Evolutionary conservation across 1,284 basidiomycete species (phyloP).

Genomic region (Tilletia caries): DNA sequence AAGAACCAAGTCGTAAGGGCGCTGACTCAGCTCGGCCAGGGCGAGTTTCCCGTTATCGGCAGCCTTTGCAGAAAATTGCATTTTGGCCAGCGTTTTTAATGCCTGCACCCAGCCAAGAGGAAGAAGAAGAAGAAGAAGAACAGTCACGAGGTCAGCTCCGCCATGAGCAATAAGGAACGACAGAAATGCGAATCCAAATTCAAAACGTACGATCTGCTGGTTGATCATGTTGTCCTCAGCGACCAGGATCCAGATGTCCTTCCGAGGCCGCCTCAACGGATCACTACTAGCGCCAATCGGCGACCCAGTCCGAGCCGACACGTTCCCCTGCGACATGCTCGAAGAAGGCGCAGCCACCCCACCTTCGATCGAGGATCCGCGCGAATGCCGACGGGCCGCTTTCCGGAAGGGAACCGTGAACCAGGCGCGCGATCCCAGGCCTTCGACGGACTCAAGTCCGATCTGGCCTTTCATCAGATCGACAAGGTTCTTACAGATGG

Average conservation of each 20-base stretch:
- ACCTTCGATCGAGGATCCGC: background rate
- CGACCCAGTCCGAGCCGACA: background rate
- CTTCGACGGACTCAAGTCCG: conserved; percentile 43
- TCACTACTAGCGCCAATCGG: conserved; percentile 31
- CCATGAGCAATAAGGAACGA: too few relatives aligned
- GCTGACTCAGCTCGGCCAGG: conserved; percentile 33
- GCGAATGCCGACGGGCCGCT: background rate
- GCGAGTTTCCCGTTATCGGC: conserved; percentile 46
- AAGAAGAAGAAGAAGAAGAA: too few relatives aligned
- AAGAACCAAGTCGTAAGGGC: conserved; percentile 40
- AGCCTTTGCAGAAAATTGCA: conserved; percentile 47
- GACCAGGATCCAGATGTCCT: conserved; percentile 48
- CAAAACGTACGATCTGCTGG: conserved; percentile 44
- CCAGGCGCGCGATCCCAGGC: conserved; percentile 46
- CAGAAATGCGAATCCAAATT: too few relatives aligned
- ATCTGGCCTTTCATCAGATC: conserved; percentile 47
- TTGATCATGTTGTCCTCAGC: conserved; percentile 51
- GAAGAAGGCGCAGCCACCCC: background rate
- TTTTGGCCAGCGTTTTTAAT: conserved; percentile 42
- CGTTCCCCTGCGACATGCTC: conserved; percentile 2
- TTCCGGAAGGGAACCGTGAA: background rate
- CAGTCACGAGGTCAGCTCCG: too few relatives aligned
- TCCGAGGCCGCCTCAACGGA: conserved; percentile 33
- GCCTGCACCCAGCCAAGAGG: too few relatives aligned
- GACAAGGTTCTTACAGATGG: conserved; percentile 42